Conservation (phyloP, 768 basidiomycete species). For the Phaffia tasmanica region DNA sequence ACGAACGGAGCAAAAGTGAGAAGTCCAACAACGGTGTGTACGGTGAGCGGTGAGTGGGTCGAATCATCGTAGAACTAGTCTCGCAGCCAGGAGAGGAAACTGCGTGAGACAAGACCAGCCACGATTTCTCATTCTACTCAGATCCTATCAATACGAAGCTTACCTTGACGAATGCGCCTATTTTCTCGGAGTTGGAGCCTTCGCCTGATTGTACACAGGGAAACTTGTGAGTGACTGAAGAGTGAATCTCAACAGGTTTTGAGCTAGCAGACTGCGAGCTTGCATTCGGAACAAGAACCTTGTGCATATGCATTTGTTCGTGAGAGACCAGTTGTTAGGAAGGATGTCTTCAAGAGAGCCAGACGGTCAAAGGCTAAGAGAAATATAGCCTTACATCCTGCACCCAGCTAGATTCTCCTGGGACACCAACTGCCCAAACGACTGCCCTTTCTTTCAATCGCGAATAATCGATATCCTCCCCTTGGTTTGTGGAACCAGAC, state of each 20-base stretch:
- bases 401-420: conserved; percentile 31
- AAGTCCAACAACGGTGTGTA: conserved; percentile 17
- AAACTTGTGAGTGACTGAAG: conserved; percentile 22
- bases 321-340: not conserved
- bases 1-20: conserved; percentile 8
- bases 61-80: conserved; percentile 16
- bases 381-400: conserved; percentile 22
- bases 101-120: not conserved
- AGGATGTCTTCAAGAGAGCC: not conserved
- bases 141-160: not conserved
- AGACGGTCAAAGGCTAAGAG: not conserved
- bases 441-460: conserved; percentile 31
- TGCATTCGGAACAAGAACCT: no score
- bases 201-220: conserved; percentile 7
- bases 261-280: not conserved
- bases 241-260: not conserved
- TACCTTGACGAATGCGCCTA: conserved; percentile 24
- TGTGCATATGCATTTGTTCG: not conserved
- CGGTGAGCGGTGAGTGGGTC: not conserved
- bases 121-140: not conserved
- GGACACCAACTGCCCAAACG: conserved; percentile 31
- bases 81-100: not conserved
- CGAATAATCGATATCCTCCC: conserved; percentile 30
- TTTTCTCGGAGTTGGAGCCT: not conserved
- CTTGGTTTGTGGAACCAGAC: conserved; percentile 5